These are phyloP conservation scores for Gamsiella multidivaricata DNA, from an alignment of 192 early-diverging fungal genomes.

Conservation along the genomic window DNA sequence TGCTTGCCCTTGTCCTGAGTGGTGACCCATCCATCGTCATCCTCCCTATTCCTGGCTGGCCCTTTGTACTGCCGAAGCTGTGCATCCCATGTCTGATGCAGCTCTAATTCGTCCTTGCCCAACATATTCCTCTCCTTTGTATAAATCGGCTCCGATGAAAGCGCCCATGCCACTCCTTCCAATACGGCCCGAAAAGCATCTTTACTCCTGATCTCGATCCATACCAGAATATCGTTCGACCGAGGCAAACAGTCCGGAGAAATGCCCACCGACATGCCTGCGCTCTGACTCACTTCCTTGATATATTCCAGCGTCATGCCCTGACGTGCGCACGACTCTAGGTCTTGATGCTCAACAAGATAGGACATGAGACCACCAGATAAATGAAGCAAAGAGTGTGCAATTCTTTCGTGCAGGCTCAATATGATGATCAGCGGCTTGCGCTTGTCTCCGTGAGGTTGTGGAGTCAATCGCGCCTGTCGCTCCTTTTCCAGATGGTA, in stretches of 20 bases:
- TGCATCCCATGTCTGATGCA: slow-evolving; percentile 4
- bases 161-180: slow-evolving; percentile 7
- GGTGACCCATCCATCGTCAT: slow-evolving; percentile 9
- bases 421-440: slow-evolving; percentile 6
- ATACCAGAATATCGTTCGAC: slow-evolving; percentile 6
- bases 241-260: neutral
- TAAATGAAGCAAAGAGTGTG: slow-evolving; percentile 12
- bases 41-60: neutral
- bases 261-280: slow-evolving; percentile 9
- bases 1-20: neutral
- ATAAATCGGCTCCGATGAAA: slow-evolving; percentile 6
- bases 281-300: neutral
- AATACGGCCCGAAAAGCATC: slow-evolving; percentile 9
- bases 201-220: slow-evolving; percentile 15
- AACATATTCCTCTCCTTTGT: neutral
- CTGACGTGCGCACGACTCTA: neutral
- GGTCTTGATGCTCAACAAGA: slow-evolving; percentile 15
- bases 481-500: slow-evolving; percentile 10
- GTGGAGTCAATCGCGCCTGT: neutral
- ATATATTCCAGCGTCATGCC: slow-evolving; percentile 2
- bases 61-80: neutral
- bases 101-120: neutral
- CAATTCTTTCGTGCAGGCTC: slow-evolving; percentile 13
- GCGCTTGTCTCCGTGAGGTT: neutral
- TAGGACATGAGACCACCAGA: slow-evolving; percentile 27